These are phyloP conservation scores for Chlamydomonas asymmetrica DNA, from an alignment of 139 green algal species.

Conservation along the genomic window DNA sequence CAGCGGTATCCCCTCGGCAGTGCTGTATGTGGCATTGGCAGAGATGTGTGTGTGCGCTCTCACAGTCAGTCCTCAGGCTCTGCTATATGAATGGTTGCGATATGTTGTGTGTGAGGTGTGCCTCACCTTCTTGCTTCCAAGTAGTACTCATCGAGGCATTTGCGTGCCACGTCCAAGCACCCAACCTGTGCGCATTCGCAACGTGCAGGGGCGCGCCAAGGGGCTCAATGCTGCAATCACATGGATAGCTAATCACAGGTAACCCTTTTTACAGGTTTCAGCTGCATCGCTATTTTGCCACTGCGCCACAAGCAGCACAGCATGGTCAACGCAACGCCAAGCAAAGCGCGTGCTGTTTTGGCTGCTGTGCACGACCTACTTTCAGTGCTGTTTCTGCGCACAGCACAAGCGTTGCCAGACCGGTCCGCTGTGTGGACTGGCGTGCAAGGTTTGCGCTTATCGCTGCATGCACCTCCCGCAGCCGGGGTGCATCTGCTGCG, in stretches of 20 bases:
- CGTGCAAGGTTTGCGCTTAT: slow-evolving; percentile 9
- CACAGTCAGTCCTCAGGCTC: no score
- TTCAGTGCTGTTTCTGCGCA: slow-evolving; percentile 47
- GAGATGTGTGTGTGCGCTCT: no score
- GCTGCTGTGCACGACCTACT: slow-evolving; percentile 23
- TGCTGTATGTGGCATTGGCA: no score
- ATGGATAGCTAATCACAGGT: not conserved
- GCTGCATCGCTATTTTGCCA: not conserved
- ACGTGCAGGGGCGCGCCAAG: no score
- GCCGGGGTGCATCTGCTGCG: slow-evolving; percentile 18
- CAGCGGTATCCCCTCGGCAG: not conserved
- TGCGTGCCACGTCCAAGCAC: slow-evolving; percentile 42
- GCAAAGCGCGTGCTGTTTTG: not conserved
- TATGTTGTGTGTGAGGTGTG: not conserved
- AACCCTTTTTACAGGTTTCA: not conserved
- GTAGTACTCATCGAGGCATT: slow-evolving; percentile 49
- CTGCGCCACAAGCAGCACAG: not conserved
- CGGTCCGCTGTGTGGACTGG: slow-evolving; percentile 12
- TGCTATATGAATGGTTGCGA: not conserved
- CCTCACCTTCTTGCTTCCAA: slow-evolving; percentile 37
- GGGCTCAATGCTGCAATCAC: not conserved
- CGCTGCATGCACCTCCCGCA: slow-evolving; percentile 21
- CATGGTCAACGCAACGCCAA: not conserved
- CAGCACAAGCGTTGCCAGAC: slow-evolving; percentile 40
- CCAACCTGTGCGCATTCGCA: slow-evolving; percentile 36